These are phyloP conservation scores for Emericellopsis atlantica DNA, from an alignment of 2,329 filamentous ascomycete species.

Conservation along the genomic window DNA sequence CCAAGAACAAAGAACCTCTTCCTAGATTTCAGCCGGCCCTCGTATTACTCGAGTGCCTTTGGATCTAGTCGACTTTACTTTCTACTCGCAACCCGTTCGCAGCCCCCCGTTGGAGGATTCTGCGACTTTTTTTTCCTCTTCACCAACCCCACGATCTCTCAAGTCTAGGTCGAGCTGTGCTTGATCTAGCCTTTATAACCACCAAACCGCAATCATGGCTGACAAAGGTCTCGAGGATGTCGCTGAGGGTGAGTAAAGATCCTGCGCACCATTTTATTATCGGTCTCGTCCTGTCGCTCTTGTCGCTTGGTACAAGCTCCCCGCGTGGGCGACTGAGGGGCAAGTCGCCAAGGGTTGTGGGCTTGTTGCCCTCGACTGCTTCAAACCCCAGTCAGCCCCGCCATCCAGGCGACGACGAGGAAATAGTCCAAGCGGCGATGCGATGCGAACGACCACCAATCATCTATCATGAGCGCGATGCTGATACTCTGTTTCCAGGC, in stretches of 20 bases:
- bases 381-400: too few relatives aligned
- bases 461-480: neutral
- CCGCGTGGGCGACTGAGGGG: too few relatives aligned
- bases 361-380: neutral
- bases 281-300: neutral
- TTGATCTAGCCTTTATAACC: conserved; percentile 54
- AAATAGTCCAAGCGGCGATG: too few relatives aligned
- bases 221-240: conserved; percentile 98
- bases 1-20: conserved; percentile 17
- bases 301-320: neutral
- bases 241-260: conserved; percentile 65
- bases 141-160: conserved; percentile 26
- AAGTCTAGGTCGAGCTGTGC: conserved; percentile 61
- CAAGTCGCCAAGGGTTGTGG: neutral
- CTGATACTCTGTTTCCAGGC: conserved; percentile 39
- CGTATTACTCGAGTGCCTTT: conserved; percentile 30
- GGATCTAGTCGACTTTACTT: conserved; percentile 29
- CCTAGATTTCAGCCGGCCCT: conserved; percentile 28
- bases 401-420: too few relatives aligned
- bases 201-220: conserved; percentile 86
- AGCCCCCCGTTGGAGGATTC: conserved; percentile 19
- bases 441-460: too few relatives aligned
- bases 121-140: conserved; percentile 22
- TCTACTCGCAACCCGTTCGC: conserved; percentile 15
- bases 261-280: neutral